Evolutionary conservation across 2,329 filamentous ascomycete species (phyloP).

Genomic region (Talaromyces sp.): DNA sequence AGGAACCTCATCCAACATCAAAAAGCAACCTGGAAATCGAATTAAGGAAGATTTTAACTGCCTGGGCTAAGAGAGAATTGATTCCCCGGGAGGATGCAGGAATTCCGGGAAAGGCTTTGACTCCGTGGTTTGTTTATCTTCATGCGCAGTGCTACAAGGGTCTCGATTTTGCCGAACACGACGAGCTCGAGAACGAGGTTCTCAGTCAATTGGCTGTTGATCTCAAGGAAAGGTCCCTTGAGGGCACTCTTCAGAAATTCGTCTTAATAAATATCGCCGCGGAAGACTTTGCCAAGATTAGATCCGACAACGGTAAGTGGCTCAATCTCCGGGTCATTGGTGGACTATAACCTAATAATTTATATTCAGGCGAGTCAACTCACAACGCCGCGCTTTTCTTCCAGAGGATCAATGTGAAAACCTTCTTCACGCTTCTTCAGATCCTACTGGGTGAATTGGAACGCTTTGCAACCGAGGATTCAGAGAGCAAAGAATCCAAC

Average conservation of each 20-base stretch:
- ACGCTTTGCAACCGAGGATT: constrained; percentile 48
- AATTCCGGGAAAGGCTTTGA: constrained; percentile 53
- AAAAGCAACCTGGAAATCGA: constrained; percentile 72
- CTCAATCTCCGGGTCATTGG: background rate
- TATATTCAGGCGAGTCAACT: constrained; percentile 44
- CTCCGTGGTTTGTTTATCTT: constrained; percentile 77
- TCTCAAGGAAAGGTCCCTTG: constrained; percentile 62
- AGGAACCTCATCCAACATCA: constrained; percentile 69
- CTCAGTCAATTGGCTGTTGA: constrained; percentile 70
- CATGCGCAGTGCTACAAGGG: constrained; percentile 82
- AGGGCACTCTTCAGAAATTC: constrained; percentile 68
- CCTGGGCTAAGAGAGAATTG: constrained; percentile 53
- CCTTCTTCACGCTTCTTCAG: constrained; percentile 67
- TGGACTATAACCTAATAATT: background rate
- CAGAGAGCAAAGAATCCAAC: constrained; percentile 35
- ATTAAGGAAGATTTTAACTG: constrained; percentile 61
- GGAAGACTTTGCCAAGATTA: constrained; percentile 64
- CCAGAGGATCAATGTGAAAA: constrained; percentile 71
- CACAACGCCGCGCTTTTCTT: constrained; percentile 51
- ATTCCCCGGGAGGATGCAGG: constrained; percentile 46
- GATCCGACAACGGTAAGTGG: constrained; percentile 51
- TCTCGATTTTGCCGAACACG: constrained; percentile 65
- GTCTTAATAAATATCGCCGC: constrained; percentile 81
- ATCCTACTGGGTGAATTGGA: constrained; percentile 66
- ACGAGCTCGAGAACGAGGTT: constrained; percentile 81